These are phyloP conservation scores for Apophysomyces trapeziformis DNA, from an alignment of 371 early-diverging fungal genomes.

Conservation along the genomic window DNA sequence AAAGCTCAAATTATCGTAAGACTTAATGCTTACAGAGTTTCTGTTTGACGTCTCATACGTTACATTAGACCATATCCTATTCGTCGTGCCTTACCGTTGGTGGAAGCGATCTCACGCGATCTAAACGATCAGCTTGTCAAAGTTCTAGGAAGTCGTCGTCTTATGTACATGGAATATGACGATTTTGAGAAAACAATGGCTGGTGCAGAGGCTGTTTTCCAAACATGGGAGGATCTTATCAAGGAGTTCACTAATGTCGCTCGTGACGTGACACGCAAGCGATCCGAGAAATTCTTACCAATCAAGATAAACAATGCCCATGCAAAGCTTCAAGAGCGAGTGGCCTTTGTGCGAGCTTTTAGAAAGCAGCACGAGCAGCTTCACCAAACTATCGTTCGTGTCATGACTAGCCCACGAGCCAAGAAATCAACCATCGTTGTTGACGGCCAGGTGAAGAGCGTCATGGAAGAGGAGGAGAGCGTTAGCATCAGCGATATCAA, in stretches of 20 bases:
- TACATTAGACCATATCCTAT: constrained; percentile 87
- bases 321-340: constrained; percentile 91
- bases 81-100: constrained; percentile 88
- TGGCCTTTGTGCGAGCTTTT: constrained; percentile 88
- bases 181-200: constrained; percentile 83
- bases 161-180: constrained; percentile 92
- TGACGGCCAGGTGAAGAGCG: constrained; percentile 55
- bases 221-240: constrained; percentile 93
- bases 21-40: neutral
- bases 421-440: constrained; percentile 56
- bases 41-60: neutral
- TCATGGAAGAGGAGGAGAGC: constrained; percentile 61
- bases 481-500: constrained; percentile 71
- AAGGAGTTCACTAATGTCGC: constrained; percentile 96
- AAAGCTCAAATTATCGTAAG: constrained; percentile 90
- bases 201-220: constrained; percentile 90
- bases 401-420: constrained; percentile 79
- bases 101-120: constrained; percentile 95
- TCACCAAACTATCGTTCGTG: constrained; percentile 90
- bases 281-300: constrained; percentile 92
- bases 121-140: constrained; percentile 90
- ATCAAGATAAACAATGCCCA: constrained; percentile 95
- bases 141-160: constrained; percentile 83
- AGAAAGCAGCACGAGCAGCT: constrained; percentile 97
- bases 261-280: constrained; percentile 92